These are phyloP conservation scores for Eleusine coracana DNA, from an alignment of 176 grass and related monocot species.

Conservation along the genomic window DNA sequence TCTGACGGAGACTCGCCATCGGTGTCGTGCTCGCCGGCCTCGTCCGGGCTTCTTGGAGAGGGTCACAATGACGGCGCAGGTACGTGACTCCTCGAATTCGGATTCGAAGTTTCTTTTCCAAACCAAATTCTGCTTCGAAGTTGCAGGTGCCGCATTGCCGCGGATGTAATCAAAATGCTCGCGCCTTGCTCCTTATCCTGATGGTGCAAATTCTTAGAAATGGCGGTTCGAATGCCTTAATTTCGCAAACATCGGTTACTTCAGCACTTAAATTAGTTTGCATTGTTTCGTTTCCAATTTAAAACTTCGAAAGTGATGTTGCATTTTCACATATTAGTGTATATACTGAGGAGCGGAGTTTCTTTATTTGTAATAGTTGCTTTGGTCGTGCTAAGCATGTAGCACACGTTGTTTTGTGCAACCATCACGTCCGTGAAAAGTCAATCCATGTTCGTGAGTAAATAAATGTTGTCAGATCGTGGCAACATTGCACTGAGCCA, in stretches of 20 bases:
- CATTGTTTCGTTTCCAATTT: not conserved
- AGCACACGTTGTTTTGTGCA: not conserved
- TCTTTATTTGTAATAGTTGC: not conserved
- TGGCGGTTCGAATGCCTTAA: not conserved
- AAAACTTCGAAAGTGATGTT: not conserved
- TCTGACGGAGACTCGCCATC: constrained; percentile 40
- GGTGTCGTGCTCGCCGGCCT: constrained; percentile 42
- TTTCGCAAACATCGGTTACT: not conserved
- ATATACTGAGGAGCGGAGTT: not conserved
- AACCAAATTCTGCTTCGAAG: not conserved
- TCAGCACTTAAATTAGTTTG: not conserved
- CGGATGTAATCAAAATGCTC: not conserved
- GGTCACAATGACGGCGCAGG: not conserved
- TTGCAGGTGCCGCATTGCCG: not conserved
- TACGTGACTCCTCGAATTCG: constrained; percentile 24
- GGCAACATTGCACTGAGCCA: constrained; percentile 6
- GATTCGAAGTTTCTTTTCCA: not conserved
- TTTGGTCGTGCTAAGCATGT: not conserved
- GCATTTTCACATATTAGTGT: not conserved
- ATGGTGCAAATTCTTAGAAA: not conserved
- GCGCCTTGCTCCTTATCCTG: not conserved
- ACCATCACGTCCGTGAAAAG: not conserved
- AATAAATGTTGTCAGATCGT: constrained; percentile 14
- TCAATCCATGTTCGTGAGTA: constrained; percentile 25
- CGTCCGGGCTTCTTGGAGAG: not conserved